phyloP scores from a whole-genome alignment of 2,329 filamentous ascomycete genomes.

The Chaetoscypha palmicola region DNA sequence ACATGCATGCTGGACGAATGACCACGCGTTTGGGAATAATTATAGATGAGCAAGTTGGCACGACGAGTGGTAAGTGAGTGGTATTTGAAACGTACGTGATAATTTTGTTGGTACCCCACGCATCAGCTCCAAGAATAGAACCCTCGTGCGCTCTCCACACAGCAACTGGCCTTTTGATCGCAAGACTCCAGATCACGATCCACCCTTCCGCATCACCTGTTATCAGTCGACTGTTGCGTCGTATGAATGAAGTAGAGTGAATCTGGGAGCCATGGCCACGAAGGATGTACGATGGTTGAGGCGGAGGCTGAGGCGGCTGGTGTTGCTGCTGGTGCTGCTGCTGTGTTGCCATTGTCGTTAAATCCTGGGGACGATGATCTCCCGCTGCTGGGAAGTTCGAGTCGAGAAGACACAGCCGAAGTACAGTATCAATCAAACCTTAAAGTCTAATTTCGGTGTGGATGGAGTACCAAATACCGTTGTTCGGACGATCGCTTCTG shows the following conservation, averaged over 20 bases:
- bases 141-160: constrained; percentile 83
- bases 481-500: background rate
- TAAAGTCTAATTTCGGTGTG: constrained; percentile 8
- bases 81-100: constrained; percentile 62
- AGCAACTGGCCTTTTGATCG: constrained; percentile 70
- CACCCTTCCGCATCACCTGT: constrained; percentile 89
- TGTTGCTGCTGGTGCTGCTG: too few species aligned
- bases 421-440: constrained; percentile 3
- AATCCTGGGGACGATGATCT: background rate
- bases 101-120: constrained; percentile 65
- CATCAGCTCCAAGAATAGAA: constrained; percentile 66
- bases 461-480: background rate
- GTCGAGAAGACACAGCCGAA: background rate
- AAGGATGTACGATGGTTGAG: constrained; percentile 51
- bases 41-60: background rate
- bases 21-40: constrained; percentile 1
- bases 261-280: constrained; percentile 79
- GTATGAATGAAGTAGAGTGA: constrained; percentile 68
- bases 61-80: constrained; percentile 6
- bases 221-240: constrained; percentile 66
- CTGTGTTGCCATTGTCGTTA: constrained; percentile 4
- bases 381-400: background rate
- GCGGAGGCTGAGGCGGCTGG: constrained; percentile 25
- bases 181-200: constrained; percentile 77
- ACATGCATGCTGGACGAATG: constrained; percentile 6